Evolutionary conservation across 2,329 filamentous ascomycete genomes (phyloP), one percentile per base, ranked within the genome.

Genomic region (Aspergillus jensenii): DNA sequence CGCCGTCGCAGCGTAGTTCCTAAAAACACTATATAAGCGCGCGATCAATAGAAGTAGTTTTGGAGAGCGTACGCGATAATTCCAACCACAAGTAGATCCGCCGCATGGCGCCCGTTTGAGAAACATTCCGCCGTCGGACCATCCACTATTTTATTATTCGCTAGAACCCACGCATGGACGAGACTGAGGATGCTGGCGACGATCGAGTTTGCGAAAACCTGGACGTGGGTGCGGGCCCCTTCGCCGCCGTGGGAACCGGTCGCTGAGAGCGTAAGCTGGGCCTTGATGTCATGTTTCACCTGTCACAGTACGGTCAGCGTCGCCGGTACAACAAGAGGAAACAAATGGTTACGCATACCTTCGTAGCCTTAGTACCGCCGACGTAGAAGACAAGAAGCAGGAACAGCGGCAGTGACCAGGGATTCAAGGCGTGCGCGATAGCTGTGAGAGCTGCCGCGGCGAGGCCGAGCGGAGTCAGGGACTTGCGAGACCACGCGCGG

Each of bases 391-490:
- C 84, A 50, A 84, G 84, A 2, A 98, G 82, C 11, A 97, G 82
- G 27, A 84, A 84, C 76, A 97, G 96, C n/a, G 91, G 93, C n/a
- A 93, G 80, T 59, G 90, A 90, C 88, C 91, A 97, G 3, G 93
- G 93, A 74, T 98, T 93, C n/a, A 93, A 78, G 15, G 92, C 91
- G 74, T 99, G 95, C 11, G 89, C 85, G 46, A 84, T 74, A 4
- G 91, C 93, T 4, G 93, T 96, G 44, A 89, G 67, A 5, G 82
- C 80, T 3, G 93, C 93, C 12, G 85, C 84, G 39, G 88, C 65
- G 65, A 96, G 85, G 60, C 93, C 93, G 6, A 82, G 77, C 0
- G 88, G 85, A 0, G 93, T 98, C 40, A 99, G 83, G 23, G 89
- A 93, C 56, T 90, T 88, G 66, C 86, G 87, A 47, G 83, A 86